Evolutionary conservation across 805 yeast species (phyloP), one percentile per base, ranked within the genome.

Genomic region (Yarrowia keelungensis): DNA sequence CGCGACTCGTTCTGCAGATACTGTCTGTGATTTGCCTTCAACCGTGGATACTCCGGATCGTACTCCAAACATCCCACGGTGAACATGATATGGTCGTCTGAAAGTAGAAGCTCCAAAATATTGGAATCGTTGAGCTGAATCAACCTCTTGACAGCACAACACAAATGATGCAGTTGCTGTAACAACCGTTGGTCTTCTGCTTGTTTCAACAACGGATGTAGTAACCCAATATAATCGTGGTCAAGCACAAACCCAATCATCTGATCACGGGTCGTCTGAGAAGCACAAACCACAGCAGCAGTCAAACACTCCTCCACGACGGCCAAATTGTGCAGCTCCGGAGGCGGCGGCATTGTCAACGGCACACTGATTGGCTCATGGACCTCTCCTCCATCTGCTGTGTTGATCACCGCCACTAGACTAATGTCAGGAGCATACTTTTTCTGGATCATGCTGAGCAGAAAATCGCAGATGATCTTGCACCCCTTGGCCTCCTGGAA

Each of bases 401-500:
- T 82, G 14, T 86, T 81, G 53, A 82, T 80, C 12, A 90, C 87
- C n/a, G 93, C 87, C 22, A 90, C 89, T 15, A 92, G 79, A 10
- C 94, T 87, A 12, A 92, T 90, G 58, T 84, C 83, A 7, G 84
- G 89, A 76, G 85, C 90, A 67, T 82, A 73, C 51, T 81, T 83
- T 72, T 85, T 86, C 74, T 90, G 94, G 1, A 87, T 87, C 67
- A 83, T 83, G 41, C 54, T 35, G 19, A 90, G 84, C 35, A 93
- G 83, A 75, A 92, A 93, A 62, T 91, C 94, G 76, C 97, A 92
- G 53, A 93, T 75, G 8, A 87, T 85, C 12, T 90, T 85, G 77
- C 99, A 94, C 0, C 98, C 98, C 56, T 89, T 89, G 43, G 91
- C 87, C 74, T 92, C 98, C 77, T 94, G 97, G 77, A 94, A 94